Evolutionary conservation across 805 yeast species (phyloP).

Genomic region (Starmerella geochares): DNA sequence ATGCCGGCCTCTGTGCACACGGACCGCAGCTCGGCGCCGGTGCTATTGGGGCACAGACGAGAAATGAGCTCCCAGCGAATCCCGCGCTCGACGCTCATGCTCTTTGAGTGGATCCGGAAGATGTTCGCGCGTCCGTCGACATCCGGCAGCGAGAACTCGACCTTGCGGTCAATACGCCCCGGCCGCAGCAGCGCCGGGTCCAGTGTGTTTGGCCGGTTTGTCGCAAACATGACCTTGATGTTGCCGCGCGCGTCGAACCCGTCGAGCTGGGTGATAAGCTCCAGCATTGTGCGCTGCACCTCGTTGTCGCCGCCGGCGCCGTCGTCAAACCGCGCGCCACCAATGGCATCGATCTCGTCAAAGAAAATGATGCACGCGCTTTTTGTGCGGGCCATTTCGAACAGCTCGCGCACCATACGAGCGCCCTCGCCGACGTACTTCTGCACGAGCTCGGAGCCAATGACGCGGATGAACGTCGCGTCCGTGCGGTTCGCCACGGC

Average conservation of each 20-base stretch:
- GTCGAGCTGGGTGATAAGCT: constrained; percentile 91
- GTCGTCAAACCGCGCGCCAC: constrained; percentile 99
- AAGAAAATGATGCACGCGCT: constrained; percentile 96
- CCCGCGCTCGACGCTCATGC: constrained; percentile 95
- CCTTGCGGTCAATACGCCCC: constrained; percentile 97
- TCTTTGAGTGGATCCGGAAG: constrained; percentile 91
- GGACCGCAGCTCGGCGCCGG: constrained; percentile 97
- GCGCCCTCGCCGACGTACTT: constrained; percentile 99
- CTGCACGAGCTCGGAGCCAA: constrained; percentile 96
- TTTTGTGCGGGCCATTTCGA: constrained; percentile 98
- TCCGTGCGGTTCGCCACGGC: constrained; percentile 99
- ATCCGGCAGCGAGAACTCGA: constrained; percentile 92
- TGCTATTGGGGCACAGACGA: constrained; percentile 92
- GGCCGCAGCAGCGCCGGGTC: constrained; percentile 98
- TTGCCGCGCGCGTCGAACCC: constrained; percentile 99
- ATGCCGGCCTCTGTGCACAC: constrained; percentile 99
- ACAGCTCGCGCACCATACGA: constrained; percentile 95
- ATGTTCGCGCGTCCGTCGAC: constrained; percentile 96
- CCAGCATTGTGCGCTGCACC: constrained; percentile 98
- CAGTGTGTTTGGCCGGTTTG: constrained; percentile 93
- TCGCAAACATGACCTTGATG: constrained; percentile 98
- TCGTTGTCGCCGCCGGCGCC: constrained; percentile 99
- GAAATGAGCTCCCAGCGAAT: constrained; percentile 98
- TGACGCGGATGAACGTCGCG: constrained; percentile 95
- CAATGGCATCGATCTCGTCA: constrained; percentile 98